phyloP scores from a whole-genome alignment of 2,329 filamentous ascomycete genomes.

The Cytospora mali region DNA sequence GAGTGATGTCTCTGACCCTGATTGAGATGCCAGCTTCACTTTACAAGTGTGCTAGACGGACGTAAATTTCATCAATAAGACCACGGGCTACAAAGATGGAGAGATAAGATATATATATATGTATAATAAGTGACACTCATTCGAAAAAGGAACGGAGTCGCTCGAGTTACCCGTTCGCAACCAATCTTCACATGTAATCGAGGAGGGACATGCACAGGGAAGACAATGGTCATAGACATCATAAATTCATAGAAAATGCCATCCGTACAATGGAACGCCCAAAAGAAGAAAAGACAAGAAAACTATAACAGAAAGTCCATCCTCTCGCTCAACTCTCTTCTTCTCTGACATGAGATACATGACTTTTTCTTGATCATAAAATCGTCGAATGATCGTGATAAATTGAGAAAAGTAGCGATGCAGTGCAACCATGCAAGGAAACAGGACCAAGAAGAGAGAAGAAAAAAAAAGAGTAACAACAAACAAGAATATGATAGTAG shows the following conservation, averaged over 20 bases:
- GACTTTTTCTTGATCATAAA: conserved; percentile 22
- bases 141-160: not conserved
- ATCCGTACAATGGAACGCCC: conserved; percentile 3
- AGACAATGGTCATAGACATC: conserved; percentile 7
- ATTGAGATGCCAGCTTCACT: too few relatives aligned
- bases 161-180: not conserved
- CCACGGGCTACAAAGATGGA: not conserved
- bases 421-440: conserved; percentile 9
- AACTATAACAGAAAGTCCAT: not conserved
- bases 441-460: too few relatives aligned
- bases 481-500: not conserved
- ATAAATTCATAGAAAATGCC: conserved; percentile 3
- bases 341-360: conserved; percentile 1
- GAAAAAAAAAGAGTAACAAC: not conserved
- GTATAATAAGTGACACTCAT: not conserved
- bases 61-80: too few relatives aligned
- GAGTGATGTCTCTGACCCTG: not conserved
- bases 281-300: not conserved
- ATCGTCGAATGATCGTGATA: conserved; percentile 4
- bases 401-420: not conserved
- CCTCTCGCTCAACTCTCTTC: not conserved
- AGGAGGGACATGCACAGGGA: not conserved
- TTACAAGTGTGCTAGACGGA: too few relatives aligned
- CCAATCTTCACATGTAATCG: not conserved
- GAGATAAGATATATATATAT: not conserved